Evolutionary conservation across 2,329 filamentous ascomycete species (phyloP).

Genomic region (Decorospora gaudefroyi): DNA sequence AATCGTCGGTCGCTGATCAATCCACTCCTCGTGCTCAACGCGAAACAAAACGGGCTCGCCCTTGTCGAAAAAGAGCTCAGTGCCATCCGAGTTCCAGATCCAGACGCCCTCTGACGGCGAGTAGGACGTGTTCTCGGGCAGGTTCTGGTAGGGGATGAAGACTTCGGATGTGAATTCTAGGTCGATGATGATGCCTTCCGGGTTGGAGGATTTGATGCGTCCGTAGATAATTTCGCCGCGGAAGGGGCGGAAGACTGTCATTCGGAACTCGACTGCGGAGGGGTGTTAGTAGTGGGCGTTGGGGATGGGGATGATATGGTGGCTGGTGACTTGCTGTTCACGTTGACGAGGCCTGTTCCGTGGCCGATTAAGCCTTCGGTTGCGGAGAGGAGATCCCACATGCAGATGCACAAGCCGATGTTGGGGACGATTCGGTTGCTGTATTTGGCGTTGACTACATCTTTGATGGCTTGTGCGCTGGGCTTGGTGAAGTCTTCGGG

Average conservation of each 20-base stretch:
- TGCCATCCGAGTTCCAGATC: constrained; percentile 77
- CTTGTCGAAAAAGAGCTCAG: constrained; percentile 82
- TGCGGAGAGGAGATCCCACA: constrained; percentile 86
- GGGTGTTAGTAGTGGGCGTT: background rate
- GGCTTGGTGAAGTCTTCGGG: constrained; percentile 86
- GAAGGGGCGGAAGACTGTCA: constrained; percentile 94
- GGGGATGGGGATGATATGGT: background rate
- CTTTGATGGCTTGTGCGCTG: constrained; percentile 83
- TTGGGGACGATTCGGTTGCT: constrained; percentile 97
- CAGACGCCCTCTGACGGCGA: constrained; percentile 77
- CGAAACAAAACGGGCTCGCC: constrained; percentile 87
- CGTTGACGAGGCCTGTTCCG: constrained; percentile 87
- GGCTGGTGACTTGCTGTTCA: constrained; percentile 68
- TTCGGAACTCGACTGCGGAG: constrained; percentile 80
- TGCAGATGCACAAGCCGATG: constrained; percentile 87
- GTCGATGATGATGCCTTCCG: constrained; percentile 74
- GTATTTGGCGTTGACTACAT: constrained; percentile 97
- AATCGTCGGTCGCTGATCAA: constrained; percentile 85
- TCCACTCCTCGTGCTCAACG: constrained; percentile 86
- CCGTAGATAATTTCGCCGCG: constrained; percentile 90
- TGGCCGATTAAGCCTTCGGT: constrained; percentile 95
- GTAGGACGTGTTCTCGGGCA: constrained; percentile 60
- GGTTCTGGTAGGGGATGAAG: constrained; percentile 63
- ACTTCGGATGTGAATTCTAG: constrained; percentile 96
- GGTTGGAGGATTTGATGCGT: constrained; percentile 74